Percentiles rank a stretch among this genome's conserved stretches.
These are phyloP conservation scores for Nidularia pulvinata DNA, from an alignment of 768 basidiomycete species.

Conservation along the genomic window DNA sequence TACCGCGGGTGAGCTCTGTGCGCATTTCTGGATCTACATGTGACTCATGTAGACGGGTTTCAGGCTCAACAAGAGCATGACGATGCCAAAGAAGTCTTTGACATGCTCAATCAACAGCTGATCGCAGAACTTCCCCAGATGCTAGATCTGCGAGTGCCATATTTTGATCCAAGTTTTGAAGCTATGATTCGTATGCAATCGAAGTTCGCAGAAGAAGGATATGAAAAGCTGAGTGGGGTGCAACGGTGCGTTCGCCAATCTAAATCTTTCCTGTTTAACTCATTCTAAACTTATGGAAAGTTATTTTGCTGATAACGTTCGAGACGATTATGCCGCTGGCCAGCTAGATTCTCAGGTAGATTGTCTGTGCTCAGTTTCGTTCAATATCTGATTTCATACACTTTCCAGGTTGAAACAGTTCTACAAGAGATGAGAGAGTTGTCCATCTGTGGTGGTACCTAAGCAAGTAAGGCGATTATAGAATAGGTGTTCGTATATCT, in stretches of 20 bases:
- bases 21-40: no score
- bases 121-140: conserved; percentile 90
- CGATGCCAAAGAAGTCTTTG: conserved; percentile 92
- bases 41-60: no score
- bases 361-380: background rate
- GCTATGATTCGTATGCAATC: conserved; percentile 98
- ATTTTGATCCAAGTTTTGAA: conserved; percentile 98
- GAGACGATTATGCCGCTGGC: conserved; percentile 97
- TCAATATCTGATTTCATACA: conserved; percentile 1
- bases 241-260: conserved; percentile 59
- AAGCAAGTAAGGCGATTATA: conserved; percentile 6
- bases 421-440: conserved; percentile 96
- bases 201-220: conserved; percentile 98
- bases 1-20: conserved; percentile 64
- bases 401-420: conserved; percentile 84
- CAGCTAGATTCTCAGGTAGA: conserved; percentile 90
- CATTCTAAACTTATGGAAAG: conserved; percentile 30
- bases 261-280: background rate
- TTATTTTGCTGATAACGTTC: conserved; percentile 86
- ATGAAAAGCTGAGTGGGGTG: conserved; percentile 94
- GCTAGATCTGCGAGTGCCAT: conserved; percentile 94
- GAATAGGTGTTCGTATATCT: background rate
- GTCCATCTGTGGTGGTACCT: conserved; percentile 83
- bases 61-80: conserved; percentile 97
- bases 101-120: conserved; percentile 90